Base-by-base conservation (phyloP, 192 early-diverging fungal species). In the Coemansia guatemalensis region DNA sequence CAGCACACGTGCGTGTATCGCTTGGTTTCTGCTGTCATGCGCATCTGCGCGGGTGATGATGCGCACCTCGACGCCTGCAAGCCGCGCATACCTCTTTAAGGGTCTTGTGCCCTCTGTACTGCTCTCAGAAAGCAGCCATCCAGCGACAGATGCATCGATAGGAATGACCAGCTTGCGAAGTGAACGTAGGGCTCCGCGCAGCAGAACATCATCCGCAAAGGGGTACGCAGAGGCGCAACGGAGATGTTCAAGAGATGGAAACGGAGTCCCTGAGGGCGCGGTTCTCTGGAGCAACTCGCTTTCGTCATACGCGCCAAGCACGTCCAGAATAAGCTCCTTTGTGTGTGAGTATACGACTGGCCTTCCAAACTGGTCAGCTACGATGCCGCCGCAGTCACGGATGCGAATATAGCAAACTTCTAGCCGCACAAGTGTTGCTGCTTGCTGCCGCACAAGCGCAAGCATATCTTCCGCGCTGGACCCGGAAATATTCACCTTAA, bases 201-300 rank as follows among this genome's bases (percentile, higher is more conserved):
- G 49, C 26, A 74, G 26, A 1, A 65, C 47, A 30, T 52, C 50
- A 23, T 74, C 62, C 12, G 72, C 39, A 48, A 74, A 74, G 11
- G 72, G 72, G 25, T 74, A 74, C 12, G 58, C 35, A 18, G 55
- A 57, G 39, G 39, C 41, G 51, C 72, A 74, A 30, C 32, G 27
- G 30, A 74, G 32, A 55, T 60, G 29, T 8, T 56, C 27, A 4
- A 74, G 62, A 6, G 12, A 39, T 22, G 72, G 72, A 50, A 74
- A 73, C 24, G 65, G 56, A 0, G 5, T 24, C 6, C 56, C 60
- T 5, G 12, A 5, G 5, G 49, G 26, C 3, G 53, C 3, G 3
- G 8, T 12, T 39, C 68, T 39, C 1, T 26, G 41, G 9, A 27
- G 54, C 44, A 58, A 33, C 48, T 33, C 55, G 8, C 27, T n/a